Conservation (phyloP, 768 basidiomycete species). For the Saitozyma sp. region DNA sequence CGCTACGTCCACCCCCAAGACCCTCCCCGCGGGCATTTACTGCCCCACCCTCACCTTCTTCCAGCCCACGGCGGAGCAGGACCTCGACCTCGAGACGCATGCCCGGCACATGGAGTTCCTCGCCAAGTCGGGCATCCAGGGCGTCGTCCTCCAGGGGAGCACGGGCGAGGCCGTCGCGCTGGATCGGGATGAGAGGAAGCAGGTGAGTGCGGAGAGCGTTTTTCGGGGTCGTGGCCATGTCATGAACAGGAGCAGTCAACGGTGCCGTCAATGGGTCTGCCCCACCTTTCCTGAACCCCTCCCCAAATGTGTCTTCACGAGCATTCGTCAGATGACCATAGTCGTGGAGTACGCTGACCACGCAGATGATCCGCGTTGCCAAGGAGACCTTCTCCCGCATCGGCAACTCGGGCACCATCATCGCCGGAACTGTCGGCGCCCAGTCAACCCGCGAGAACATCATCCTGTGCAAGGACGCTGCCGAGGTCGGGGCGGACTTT, state of each 20-base stretch:
- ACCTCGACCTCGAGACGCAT: constrained; percentile 51
- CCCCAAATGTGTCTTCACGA: too few species aligned
- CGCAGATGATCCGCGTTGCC: constrained; percentile 8
- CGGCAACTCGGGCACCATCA: constrained; percentile 9
- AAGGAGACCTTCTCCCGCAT: constrained; percentile 3
- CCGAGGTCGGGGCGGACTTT: constrained; percentile 18
- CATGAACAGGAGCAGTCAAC: too few species aligned
- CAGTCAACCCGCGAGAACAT: constrained; percentile 18
- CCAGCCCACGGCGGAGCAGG: constrained; percentile 43
- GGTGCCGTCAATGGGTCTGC: too few species aligned
- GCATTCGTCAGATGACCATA: too few species aligned
- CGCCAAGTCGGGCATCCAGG: constrained; percentile 44
- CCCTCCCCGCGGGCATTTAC: constrained; percentile 36
- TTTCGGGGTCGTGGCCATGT: too few species aligned
- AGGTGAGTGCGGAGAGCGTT: constrained; percentile 23
- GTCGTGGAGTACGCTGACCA: too few species aligned
- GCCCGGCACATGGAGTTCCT: constrained; percentile 50
- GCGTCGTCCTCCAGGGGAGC: constrained; percentile 44
- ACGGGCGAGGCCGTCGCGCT: constrained; percentile 51
- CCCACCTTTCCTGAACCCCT: too few species aligned
- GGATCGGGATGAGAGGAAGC: constrained; percentile 42
- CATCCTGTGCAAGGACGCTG: constrained; percentile 9
- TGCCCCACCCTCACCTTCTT: constrained; percentile 51
- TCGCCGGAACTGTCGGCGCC: constrained; percentile 17
- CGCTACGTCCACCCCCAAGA: neutral